phyloP scores from a whole-genome alignment of 176 grass and related monocot genomes.

The Bothriochloa decipiens region DNA sequence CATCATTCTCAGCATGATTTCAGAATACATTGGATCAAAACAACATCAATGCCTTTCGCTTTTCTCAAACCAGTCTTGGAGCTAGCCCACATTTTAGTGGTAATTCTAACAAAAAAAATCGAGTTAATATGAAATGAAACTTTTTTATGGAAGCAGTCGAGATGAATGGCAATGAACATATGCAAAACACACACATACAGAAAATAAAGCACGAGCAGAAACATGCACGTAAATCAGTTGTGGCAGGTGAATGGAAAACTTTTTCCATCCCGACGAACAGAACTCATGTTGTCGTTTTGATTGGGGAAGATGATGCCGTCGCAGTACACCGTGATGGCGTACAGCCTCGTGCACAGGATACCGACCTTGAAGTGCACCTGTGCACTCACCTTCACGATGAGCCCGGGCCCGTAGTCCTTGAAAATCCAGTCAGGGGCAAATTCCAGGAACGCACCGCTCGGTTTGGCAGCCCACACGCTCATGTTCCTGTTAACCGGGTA shows the following conservation, averaged over 20 bases:
- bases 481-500: not conserved
- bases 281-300: not conserved
- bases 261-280: no score
- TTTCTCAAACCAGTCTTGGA: not conserved
- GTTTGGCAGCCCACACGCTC: not conserved
- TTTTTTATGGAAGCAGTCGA: not conserved
- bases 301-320: not conserved
- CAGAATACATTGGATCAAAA: not conserved
- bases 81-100: no score
- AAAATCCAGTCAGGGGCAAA: no score
- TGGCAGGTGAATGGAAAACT: not conserved
- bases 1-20: no score
- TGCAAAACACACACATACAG: not conserved
- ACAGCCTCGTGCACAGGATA: not conserved
- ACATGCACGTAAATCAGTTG: not conserved
- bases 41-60: not conserved
- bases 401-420: not conserved
- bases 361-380: not conserved
- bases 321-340: not conserved
- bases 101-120: not conserved
- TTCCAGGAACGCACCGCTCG: no score
- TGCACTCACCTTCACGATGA: not conserved
- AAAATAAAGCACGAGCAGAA: not conserved
- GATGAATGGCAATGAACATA: not conserved
- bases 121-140: no score